A percentile compares a stretch with the other conserved stretches of the same genome.
Evolutionary conservation across 1,284 basidiomycete genomes (phyloP).

Genomic region (Apiotrichum gamsii): DNA sequence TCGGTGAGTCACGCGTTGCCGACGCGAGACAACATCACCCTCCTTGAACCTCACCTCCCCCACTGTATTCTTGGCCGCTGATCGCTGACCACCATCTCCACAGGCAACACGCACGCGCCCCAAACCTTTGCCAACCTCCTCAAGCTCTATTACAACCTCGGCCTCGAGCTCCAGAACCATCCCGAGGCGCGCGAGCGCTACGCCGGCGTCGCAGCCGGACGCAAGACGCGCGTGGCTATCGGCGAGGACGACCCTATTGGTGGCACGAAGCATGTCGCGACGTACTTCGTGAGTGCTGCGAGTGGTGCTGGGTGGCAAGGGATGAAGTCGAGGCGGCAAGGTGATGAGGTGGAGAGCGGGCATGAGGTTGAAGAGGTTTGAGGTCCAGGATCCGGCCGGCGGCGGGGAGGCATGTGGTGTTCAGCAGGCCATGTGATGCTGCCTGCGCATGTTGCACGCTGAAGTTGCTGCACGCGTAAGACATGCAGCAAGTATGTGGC

Average conservation of each 20-base stretch:
- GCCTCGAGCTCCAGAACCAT: constrained; percentile 57
- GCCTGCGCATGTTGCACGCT: too few relatives aligned
- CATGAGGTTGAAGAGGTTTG: background rate
- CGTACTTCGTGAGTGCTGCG: constrained; percentile 63
- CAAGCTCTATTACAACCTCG: constrained; percentile 68
- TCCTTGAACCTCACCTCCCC: too few relatives aligned
- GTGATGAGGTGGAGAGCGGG: too few relatives aligned
- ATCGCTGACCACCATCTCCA: too few relatives aligned
- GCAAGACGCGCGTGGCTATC: constrained; percentile 59
- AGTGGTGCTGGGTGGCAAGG: too few relatives aligned
- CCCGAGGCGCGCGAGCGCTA: constrained; percentile 58
- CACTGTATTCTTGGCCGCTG: too few relatives aligned
- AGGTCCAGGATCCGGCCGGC: background rate
- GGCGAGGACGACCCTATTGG: constrained; percentile 69
- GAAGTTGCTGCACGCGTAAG: too few relatives aligned
- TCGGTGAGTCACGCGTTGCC: too few relatives aligned
- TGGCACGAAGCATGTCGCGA: constrained; percentile 70
- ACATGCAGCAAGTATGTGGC: too few relatives aligned
- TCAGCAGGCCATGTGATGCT: too few relatives aligned
- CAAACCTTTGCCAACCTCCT: constrained; percentile 58
- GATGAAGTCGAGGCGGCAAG: too few relatives aligned
- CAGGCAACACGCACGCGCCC: constrained; percentile 64
- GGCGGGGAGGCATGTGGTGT: background rate
- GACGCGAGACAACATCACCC: too few relatives aligned
- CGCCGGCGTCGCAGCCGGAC: constrained; percentile 52